Conservation (phyloP, 306 rosid species). For the Rosa chinensis region DNA sequence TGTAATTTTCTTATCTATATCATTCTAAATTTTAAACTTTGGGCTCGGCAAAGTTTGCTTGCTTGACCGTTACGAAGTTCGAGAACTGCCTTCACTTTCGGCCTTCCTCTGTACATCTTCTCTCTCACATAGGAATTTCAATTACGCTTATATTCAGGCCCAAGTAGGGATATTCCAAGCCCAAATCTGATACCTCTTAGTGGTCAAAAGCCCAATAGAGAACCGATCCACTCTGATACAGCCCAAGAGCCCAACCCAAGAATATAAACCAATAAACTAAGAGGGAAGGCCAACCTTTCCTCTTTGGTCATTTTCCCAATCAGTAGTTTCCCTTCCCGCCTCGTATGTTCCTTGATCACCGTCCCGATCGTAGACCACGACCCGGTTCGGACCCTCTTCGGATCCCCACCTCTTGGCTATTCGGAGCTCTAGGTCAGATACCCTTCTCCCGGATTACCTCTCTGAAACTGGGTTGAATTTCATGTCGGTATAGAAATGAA, state of each 20-base stretch:
- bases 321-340: slow-evolving; percentile 8
- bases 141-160: too few species aligned
- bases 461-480: neutral
- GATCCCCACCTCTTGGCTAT: neutral
- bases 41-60: too few species aligned
- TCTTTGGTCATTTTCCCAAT: neutral
- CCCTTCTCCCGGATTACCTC: neutral
- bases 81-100: too few species aligned
- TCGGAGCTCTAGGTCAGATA: neutral
- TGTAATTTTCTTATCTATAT: too few species aligned
- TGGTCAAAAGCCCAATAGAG: too few species aligned
- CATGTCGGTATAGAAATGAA: neutral
- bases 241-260: neutral
- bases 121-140: too few species aligned
- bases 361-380: neutral
- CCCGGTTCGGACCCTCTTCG: neutral
- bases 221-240: too few species aligned
- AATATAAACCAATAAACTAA: neutral
- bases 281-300: neutral
- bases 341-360: neutral
- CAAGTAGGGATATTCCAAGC: too few species aligned
- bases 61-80: too few species aligned
- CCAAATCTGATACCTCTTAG: too few species aligned
- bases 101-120: too few species aligned
- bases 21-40: too few species aligned